Evolutionary conservation across 2,329 filamentous ascomycete genomes (phyloP).

Genomic region (Elsinoe australis): DNA sequence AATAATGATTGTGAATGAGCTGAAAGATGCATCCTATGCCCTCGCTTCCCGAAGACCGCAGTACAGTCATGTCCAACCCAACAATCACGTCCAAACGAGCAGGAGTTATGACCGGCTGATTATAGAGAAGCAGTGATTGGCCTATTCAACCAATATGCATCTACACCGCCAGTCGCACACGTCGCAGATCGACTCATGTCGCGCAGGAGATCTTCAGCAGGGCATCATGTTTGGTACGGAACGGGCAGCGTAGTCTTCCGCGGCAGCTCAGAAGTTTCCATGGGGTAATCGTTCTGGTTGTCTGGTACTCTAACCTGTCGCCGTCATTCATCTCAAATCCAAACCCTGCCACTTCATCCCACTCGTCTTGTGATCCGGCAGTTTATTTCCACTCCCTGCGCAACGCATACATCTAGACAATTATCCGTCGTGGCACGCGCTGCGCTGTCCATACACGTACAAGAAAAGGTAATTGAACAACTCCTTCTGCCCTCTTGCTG

Average conservation of each 20-base stretch:
- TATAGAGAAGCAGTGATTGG: constrained; percentile 7
- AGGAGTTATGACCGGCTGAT: too few relatives aligned
- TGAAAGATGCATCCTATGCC: neutral
- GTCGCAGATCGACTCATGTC: constrained; percentile 15
- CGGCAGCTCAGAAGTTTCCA: constrained; percentile 8
- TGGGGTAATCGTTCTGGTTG: constrained; percentile 16
- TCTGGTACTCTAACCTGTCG: constrained; percentile 5
- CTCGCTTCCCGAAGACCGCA: neutral
- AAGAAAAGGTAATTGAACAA: constrained; percentile 8
- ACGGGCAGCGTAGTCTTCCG: neutral
- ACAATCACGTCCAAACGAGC: too few relatives aligned
- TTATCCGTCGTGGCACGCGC: constrained; percentile 6
- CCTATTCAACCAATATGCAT: neutral
- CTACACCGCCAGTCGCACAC: constrained; percentile 11
- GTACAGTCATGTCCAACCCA: constrained; percentile 10
- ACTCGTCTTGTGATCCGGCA: constrained; percentile 7
- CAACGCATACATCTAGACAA: neutral
- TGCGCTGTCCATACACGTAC: constrained; percentile 1
- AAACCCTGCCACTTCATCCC: constrained; percentile 16
- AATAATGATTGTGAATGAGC: neutral
- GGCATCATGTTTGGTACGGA: constrained; percentile 9
- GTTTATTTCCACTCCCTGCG: constrained; percentile 12
- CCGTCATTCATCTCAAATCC: constrained; percentile 15
- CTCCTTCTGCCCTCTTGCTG: neutral
- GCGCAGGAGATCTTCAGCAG: neutral